These are phyloP conservation scores for Macrophomina tecta DNA, from an alignment of 2,329 filamentous ascomycete genomes.

Conservation along the genomic window DNA sequence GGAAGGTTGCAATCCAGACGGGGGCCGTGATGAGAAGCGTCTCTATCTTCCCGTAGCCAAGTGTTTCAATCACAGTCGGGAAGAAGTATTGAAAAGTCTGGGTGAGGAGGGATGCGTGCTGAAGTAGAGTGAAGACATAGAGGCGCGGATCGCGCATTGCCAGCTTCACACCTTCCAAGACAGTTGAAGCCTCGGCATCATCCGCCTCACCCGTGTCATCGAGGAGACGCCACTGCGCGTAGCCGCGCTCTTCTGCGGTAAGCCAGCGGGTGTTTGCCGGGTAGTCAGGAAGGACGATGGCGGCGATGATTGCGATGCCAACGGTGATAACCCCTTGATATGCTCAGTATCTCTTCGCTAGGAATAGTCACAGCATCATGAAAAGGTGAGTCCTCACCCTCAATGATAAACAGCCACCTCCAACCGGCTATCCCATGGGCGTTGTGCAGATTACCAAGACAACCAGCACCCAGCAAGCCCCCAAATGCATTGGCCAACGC, in stretches of 20 bases:
- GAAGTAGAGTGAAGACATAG: constrained; percentile 61
- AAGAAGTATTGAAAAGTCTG: constrained; percentile 71
- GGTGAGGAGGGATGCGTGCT: constrained; percentile 59
- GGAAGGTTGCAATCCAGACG: constrained; percentile 63
- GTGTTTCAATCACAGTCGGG: constrained; percentile 66
- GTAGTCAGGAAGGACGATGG: constrained; percentile 30
- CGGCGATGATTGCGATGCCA: constrained; percentile 24
- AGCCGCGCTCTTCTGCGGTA: constrained; percentile 31
- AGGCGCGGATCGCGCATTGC: constrained; percentile 58
- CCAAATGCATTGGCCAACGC: constrained; percentile 31
- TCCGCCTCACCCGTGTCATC: constrained; percentile 56
- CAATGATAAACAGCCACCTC: constrained; percentile 30
- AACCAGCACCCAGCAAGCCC: constrained; percentile 30
- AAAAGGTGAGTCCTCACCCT: neutral
- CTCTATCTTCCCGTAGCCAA: constrained; percentile 62
- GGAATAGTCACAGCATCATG: neutral
- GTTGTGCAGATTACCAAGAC: constrained; percentile 30
- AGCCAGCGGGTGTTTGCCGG: constrained; percentile 31
- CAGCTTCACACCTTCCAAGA: constrained; percentile 56
- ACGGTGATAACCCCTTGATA: constrained; percentile 26
- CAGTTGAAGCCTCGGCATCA: constrained; percentile 44
- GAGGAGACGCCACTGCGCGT: constrained; percentile 27
- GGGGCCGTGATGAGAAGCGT: constrained; percentile 65
- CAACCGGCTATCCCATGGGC: constrained; percentile 29
- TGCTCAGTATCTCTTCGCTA: neutral